phyloP scores from a whole-genome alignment of 2,329 filamentous ascomycete genomes.

The Phyllosticta paracitricarpa region DNA sequence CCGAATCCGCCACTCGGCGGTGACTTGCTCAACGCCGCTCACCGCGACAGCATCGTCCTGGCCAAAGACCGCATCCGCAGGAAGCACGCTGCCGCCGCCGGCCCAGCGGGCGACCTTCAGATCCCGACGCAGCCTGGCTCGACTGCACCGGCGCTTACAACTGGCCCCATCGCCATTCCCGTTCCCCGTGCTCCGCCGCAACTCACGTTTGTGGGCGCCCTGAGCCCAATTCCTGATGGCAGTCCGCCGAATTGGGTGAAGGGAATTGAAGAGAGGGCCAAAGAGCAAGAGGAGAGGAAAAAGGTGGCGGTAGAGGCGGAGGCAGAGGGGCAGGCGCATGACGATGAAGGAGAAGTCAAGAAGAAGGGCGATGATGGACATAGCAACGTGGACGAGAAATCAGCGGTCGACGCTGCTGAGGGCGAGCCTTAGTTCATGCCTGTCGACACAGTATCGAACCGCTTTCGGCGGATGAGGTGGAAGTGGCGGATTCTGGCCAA shows the following conservation, averaged over 20 bases:
- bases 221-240: slow-evolving; percentile 5
- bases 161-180: not conserved
- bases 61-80: slow-evolving; percentile 6
- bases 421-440: not conserved
- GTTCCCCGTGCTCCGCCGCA: not conserved
- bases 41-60: slow-evolving; percentile 7
- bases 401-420: not conserved
- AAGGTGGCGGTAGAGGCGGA: not conserved
- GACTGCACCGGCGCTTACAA: not conserved
- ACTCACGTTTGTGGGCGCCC: slow-evolving; percentile 1
- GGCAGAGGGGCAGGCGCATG: not conserved
- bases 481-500: not conserved
- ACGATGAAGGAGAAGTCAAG: not conserved
- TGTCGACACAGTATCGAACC: not conserved
- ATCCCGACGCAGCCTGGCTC: not conserved
- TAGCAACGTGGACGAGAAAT: not conserved
- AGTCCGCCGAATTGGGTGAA: not conserved
- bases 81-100: not conserved
- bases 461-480: not conserved
- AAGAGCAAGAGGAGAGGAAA: not conserved
- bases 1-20: not conserved
- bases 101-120: not conserved
- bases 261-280: not conserved
- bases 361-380: not conserved
- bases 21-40: not conserved